Percentiles rank a stretch among this genome's conserved stretches.
Evolutionary conservation across 495 filamentous ascomycete genomes (phyloP).

Genomic region (Trichoderma virens): DNA sequence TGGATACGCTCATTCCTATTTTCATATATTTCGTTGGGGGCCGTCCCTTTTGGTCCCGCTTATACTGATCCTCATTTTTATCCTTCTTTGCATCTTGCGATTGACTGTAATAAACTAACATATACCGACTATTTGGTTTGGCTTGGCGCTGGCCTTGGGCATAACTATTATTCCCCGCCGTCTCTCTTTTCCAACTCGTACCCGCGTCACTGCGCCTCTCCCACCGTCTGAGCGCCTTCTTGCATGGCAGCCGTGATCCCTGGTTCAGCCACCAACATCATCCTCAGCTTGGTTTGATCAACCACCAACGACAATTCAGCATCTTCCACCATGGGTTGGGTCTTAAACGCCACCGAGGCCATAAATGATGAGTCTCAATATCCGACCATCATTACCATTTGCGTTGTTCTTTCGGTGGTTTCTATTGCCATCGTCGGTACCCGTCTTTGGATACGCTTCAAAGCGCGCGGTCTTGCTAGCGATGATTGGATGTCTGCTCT

Average conservation of each 20-base stretch:
- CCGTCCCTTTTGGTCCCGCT: neutral
- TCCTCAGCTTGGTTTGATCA: neutral
- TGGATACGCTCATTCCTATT: neutral
- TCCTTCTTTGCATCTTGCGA: neutral
- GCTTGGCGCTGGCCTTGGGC: neutral
- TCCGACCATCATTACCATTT: slow-evolving; percentile 21
- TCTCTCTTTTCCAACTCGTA: neutral
- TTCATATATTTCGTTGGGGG: neutral
- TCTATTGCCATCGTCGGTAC: slow-evolving; percentile 16
- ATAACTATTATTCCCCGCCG: neutral
- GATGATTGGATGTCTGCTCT: slow-evolving; percentile 24
- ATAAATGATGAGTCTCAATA: slow-evolving; percentile 22
- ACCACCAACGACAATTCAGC: neutral
- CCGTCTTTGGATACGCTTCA: slow-evolving; percentile 20
- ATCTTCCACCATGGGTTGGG: slow-evolving; percentile 22
- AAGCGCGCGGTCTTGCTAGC: slow-evolving; percentile 20
- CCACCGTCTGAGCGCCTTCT: neutral
- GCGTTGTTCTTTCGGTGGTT: slow-evolving; percentile 17
- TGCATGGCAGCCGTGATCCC: too few species aligned
- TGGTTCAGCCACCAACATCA: neutral
- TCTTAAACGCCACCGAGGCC: slow-evolving; percentile 20
- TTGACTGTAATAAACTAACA: neutral
- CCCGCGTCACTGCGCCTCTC: slow-evolving; percentile 6
- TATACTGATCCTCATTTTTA: neutral
- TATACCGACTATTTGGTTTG: too few species aligned